Conservation (phyloP, 495 filamentous ascomycete species). For the Podospora fimiseda region DNA sequence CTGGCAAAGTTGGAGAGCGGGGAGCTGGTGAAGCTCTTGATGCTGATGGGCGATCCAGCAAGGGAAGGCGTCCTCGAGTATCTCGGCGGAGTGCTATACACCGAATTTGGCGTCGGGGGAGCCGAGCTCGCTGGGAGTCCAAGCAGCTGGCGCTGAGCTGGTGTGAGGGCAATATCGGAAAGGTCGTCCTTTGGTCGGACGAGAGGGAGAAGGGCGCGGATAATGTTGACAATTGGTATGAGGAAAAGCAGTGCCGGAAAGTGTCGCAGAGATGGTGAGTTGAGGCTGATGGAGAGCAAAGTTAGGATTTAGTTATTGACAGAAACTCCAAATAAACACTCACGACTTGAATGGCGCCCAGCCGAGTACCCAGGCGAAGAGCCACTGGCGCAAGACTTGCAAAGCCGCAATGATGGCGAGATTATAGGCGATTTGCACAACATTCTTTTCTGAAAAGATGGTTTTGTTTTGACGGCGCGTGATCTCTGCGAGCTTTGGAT, state of each 20-base stretch:
- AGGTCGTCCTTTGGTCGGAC: slow-evolving; percentile 66
- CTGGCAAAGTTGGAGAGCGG: slow-evolving; percentile 39
- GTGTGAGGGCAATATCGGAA: slow-evolving; percentile 84
- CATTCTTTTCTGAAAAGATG: slow-evolving; percentile 64
- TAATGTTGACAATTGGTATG: slow-evolving; percentile 54
- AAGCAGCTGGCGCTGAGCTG: slow-evolving; percentile 76
- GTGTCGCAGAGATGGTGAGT: slow-evolving; percentile 12
- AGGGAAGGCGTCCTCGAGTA: slow-evolving; percentile 68
- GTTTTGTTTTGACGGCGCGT: slow-evolving; percentile 63
- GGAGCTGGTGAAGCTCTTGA: slow-evolving; percentile 49
- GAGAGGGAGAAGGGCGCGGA: slow-evolving; percentile 59
- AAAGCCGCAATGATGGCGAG: slow-evolving; percentile 42
- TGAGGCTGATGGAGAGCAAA: not conserved
- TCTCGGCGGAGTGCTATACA: slow-evolving; percentile 78
- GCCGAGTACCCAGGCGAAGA: slow-evolving; percentile 20
- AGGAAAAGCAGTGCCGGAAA: slow-evolving; percentile 40
- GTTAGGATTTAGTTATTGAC: not conserved
- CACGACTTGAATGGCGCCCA: slow-evolving; percentile 20
- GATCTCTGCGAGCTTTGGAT: slow-evolving; percentile 76
- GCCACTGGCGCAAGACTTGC: slow-evolving; percentile 28
- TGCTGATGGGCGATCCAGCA: slow-evolving; percentile 45
- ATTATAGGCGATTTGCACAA: slow-evolving; percentile 62
- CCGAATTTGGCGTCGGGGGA: slow-evolving; percentile 52
- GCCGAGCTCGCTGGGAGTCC: slow-evolving; percentile 66
- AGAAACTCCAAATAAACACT: not conserved